These are phyloP conservation scores for Solanum chaucha DNA, from an alignment of 257 asterid genomes.

Conservation along the genomic window DNA sequence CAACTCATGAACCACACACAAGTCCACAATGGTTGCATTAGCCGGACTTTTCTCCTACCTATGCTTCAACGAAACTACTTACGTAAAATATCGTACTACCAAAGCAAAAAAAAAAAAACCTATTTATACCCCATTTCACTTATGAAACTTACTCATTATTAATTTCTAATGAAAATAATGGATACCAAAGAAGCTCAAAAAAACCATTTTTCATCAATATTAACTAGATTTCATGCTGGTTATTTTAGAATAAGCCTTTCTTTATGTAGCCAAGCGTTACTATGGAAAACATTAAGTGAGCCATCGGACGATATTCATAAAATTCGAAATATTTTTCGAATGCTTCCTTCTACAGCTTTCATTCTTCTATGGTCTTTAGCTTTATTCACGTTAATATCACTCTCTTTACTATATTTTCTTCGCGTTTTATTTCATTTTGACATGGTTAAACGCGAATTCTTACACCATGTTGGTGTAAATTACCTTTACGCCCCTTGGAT, in stretches of 20 bases:
- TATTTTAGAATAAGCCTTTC: conserved; percentile 39
- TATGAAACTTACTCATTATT: neutral
- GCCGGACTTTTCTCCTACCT: neutral
- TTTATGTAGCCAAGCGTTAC: conserved; percentile 28
- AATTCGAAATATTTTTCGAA: neutral
- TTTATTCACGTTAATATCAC: neutral
- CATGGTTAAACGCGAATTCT: conserved; percentile 7
- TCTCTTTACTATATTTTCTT: neutral
- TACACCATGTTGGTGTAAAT: conserved; percentile 11
- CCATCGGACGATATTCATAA: conserved; percentile 1
- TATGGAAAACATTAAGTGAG: conserved; percentile 33
- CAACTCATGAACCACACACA: neutral
- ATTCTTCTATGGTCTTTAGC: conserved; percentile 26
- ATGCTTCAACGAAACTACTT: neutral
- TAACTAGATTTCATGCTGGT: conserved; percentile 30
- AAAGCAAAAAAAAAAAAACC: neutral
- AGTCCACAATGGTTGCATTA: neutral
- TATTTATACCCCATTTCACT: neutral
- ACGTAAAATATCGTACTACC: neutral
- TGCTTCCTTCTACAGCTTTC: conserved; percentile 24
- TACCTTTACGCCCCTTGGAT: conserved; percentile 19
- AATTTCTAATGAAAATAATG: neutral
- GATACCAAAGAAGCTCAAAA: neutral
- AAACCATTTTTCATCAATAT: neutral
- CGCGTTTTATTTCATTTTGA: conserved; percentile 5